Base-by-base conservation (phyloP, 2,329 filamentous ascomycete species). In the Botrytis fragariae region DNA sequence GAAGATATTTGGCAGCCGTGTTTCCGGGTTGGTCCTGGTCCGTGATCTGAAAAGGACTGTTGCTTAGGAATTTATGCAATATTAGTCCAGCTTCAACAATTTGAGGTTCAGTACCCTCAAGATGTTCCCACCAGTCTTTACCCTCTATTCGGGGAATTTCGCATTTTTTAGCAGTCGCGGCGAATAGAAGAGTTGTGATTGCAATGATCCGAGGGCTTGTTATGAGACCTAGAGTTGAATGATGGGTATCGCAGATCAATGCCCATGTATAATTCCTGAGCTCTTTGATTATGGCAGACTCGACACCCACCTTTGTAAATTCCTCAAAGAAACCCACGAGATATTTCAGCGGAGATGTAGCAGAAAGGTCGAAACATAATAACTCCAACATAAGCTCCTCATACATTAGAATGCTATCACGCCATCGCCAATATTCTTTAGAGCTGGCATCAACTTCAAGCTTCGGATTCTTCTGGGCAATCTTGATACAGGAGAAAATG, bases 351-450 rank as follows among this genome's bases (percentile, higher is more conserved):
- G 96, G 95, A 74, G 94, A 93, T 77, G 97, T 93, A 42, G 98
- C 87, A 82, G 95, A 93, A 63, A 99, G 86, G 81, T 99, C 96
- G 82, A 99, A 99, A 74, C 95, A 98, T 29, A 99, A 86, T 63
- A 90, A 90, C 82, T 98, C 96, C 25, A 99, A 87, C 84, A 99
- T 92, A 61, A 95, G 86, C 81, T 98, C 96, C 83, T 99, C 96
- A 80, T 97, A 94, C 77, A 92, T 91, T 22, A 98, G 85, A 73
- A 99, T 97, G 74, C 92, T 96, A 81, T 99, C 96, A 75, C 94
- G 90, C 96, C 96, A 99, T 79, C 93, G 90, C 96, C 96, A 99
- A 81, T 96, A 99, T 81, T 99, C 96, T 80, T 98, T 98, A 77
- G 93, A 97, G 82, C 98, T 95, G 83, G 98, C 96, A 81, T 99